Conservation (phyloP, 805 yeast species). For the Kodamaea lidongshanica region DNA sequence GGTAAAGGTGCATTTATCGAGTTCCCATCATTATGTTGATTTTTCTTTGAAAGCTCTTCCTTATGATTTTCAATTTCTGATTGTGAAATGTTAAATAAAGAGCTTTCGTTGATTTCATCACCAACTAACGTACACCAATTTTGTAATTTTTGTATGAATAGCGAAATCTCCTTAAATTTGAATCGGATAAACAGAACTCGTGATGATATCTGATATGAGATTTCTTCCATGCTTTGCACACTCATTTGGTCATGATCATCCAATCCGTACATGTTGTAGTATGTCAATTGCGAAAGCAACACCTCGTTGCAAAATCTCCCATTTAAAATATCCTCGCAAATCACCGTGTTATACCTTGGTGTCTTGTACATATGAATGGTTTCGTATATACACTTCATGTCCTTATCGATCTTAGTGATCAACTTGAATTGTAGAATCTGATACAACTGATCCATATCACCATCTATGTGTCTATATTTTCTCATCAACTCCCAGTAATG, state of each 20-base stretch:
- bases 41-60: slow-evolving; percentile 3
- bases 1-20: slow-evolving; percentile 4
- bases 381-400: too few relatives aligned
- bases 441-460: too few relatives aligned
- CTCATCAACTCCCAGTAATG: slow-evolving; percentile 9
- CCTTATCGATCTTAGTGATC: too few relatives aligned
- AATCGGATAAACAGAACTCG: slow-evolving; percentile 8
- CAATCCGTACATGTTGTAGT: slow-evolving; percentile 1
- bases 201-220: slow-evolving; percentile 5
- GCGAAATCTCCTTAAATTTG: slow-evolving; percentile 11
- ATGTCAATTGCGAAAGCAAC: slow-evolving; percentile 1
- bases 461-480: background rate
- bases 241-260: background rate
- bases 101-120: slow-evolving; percentile 1
- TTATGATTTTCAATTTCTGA: slow-evolving; percentile 2
- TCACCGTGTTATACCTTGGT: slow-evolving; percentile 2
- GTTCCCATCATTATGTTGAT: slow-evolving; percentile 8
- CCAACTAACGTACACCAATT: slow-evolving; percentile 1
- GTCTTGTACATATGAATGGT: too few relatives aligned
- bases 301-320: slow-evolving; percentile 2
- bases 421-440: too few relatives aligned
- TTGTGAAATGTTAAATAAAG: too few relatives aligned
- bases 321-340: slow-evolving; percentile 2
- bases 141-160: slow-evolving; percentile 4
- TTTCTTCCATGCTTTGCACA: slow-evolving; percentile 3